Percentiles rank a stretch among this genome's conserved stretches.
phyloP scores from a whole-genome alignment of 2,329 filamentous ascomycete genomes.

The Ambrosiella beaveri region DNA sequence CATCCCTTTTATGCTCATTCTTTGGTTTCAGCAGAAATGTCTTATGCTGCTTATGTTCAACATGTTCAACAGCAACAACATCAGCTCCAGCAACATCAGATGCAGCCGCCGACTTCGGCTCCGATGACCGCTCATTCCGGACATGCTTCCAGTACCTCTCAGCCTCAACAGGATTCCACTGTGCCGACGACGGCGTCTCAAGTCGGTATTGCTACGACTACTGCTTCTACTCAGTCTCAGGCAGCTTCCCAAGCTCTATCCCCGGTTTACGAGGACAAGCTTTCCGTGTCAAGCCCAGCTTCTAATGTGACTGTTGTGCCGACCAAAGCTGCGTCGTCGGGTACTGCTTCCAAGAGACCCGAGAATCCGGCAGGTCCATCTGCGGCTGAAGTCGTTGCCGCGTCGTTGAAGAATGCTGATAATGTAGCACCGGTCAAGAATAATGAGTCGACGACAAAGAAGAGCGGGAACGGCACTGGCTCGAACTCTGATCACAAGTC shows the following conservation, averaged over 20 bases:
- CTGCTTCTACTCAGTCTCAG: neutral
- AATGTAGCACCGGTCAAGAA: neutral
- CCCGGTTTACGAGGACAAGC: constrained; percentile 10
- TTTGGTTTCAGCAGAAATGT: too few relatives aligned
- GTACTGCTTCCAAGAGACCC: neutral
- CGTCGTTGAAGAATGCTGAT: neutral
- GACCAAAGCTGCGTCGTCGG: neutral
- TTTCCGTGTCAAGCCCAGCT: neutral
- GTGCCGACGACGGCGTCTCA: neutral
- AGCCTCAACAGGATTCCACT: neutral
- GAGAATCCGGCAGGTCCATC: neutral
- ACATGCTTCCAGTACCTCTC: neutral
- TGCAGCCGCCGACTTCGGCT: neutral
- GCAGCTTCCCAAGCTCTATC: neutral
- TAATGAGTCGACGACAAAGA: neutral
- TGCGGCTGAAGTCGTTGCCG: neutral
- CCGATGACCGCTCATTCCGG: neutral
- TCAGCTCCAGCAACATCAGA: neutral
- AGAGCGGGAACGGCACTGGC: neutral
- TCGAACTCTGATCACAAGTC: constrained; percentile 2
- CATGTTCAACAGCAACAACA: neutral
- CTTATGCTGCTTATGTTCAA: neutral
- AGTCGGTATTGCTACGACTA: neutral
- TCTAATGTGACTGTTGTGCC: neutral
- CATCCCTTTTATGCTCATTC: too few relatives aligned